Conservation (phyloP, 1,139 yeast species). For the Pichia sp. region DNA sequence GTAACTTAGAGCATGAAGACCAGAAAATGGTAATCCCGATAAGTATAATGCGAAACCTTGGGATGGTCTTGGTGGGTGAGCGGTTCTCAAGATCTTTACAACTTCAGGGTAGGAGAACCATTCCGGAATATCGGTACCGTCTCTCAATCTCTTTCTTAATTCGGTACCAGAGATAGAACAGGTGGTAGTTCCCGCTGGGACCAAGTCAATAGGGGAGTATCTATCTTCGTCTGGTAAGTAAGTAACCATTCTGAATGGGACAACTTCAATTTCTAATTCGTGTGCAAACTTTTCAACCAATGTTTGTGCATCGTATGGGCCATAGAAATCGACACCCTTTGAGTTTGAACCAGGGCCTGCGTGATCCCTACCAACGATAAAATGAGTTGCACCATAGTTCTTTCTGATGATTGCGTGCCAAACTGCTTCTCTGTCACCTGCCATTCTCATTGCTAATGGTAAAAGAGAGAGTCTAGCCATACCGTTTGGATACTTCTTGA, state of each 20-base stretch:
- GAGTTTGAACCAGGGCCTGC: constrained; percentile 87
- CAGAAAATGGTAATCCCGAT: constrained; percentile 51
- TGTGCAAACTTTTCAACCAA: constrained; percentile 67
- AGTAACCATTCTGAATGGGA: constrained; percentile 96
- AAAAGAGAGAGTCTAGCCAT: constrained; percentile 83
- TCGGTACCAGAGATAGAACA: constrained; percentile 95
- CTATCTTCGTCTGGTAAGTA: constrained; percentile 93
- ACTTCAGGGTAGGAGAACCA: constrained; percentile 99
- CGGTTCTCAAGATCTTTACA: constrained; percentile 80
- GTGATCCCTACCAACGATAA: constrained; percentile 96
- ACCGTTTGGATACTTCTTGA: constrained; percentile 89
- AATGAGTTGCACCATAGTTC: constrained; percentile 95
- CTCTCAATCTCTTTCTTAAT: constrained; percentile 78
- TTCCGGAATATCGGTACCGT: constrained; percentile 84
- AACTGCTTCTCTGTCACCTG: constrained; percentile 96
- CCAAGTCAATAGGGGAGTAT: constrained; percentile 92
- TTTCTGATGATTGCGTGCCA: constrained; percentile 98
- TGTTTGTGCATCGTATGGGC: constrained; percentile 95
- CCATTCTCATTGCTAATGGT: constrained; percentile 99
- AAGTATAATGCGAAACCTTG: constrained; percentile 80
- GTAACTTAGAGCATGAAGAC: constrained; percentile 60
- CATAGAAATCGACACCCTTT: constrained; percentile 89
- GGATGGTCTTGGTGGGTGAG: constrained; percentile 83
- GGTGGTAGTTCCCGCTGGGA: constrained; percentile 72
- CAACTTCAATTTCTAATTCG: constrained; percentile 83